phyloP scores from a whole-genome alignment of 352 stramenopile genomes.

The Phytopythium litorale region DNA sequence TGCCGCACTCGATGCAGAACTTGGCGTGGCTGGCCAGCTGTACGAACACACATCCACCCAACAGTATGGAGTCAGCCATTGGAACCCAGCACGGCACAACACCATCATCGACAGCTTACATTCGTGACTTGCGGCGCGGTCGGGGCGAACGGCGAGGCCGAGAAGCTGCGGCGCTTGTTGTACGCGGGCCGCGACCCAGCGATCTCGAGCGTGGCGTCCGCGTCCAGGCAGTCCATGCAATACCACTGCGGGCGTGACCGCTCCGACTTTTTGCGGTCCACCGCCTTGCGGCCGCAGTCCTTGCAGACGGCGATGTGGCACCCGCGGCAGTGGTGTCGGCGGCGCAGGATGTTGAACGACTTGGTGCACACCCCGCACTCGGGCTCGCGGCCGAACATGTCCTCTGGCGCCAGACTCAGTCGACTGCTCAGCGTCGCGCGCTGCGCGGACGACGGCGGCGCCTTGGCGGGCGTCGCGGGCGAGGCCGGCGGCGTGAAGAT shows the following conservation, averaged over 20 bases:
- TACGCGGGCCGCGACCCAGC: constrained; percentile 36
- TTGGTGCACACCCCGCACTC: constrained; percentile 72
- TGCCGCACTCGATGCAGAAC: constrained; percentile 83
- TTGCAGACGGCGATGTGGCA: constrained; percentile 86
- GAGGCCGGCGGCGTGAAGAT: constrained; percentile 6
- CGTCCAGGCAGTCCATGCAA: constrained; percentile 62
- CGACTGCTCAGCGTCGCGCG: constrained; percentile 29
- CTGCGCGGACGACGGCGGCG: constrained; percentile 12
- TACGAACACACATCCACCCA: not conserved
- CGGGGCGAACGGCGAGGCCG: constrained; percentile 30
- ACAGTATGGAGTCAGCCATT: too few relatives aligned
- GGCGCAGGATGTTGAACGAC: constrained; percentile 77
- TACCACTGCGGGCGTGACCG: constrained; percentile 72
- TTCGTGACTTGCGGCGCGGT: constrained; percentile 37
- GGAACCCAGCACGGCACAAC: not conserved
- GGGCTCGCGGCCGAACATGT: constrained; percentile 66
- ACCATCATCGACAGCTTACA: constrained; percentile 20
- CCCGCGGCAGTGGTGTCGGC: constrained; percentile 79
- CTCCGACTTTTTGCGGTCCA: constrained; percentile 58
- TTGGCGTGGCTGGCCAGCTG: constrained; percentile 65
- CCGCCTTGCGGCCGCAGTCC: constrained; percentile 73
- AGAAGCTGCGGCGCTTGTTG: constrained; percentile 68
- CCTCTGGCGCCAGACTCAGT: constrained; percentile 35
- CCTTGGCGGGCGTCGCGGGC: constrained; percentile 11
- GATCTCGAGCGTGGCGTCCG: constrained; percentile 67